These are phyloP conservation scores for Syzygium oleosum DNA, from an alignment of 345 rosid species.

Conservation along the genomic window DNA sequence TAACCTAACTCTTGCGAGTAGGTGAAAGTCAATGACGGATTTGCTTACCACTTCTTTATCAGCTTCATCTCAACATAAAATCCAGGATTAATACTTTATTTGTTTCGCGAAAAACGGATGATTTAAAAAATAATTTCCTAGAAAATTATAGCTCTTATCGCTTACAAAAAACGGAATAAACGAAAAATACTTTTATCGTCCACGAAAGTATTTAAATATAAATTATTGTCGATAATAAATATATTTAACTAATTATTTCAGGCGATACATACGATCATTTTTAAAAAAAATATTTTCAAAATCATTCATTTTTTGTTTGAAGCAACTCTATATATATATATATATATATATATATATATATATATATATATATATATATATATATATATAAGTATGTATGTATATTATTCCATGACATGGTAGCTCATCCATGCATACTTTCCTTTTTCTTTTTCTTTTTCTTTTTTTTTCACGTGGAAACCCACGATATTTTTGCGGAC, in stretches of 20 bases:
- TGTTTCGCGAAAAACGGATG: too few relatives aligned
- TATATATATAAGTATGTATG: neutral
- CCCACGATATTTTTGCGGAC: neutral
- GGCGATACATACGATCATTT: neutral
- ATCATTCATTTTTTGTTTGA: neutral
- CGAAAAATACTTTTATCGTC: rapidly evolving
- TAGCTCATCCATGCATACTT: neutral
- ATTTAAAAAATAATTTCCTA: too few relatives aligned
- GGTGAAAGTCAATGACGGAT: neutral
- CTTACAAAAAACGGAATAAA: neutral
- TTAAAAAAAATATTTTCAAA: rapidly evolving
- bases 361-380: neutral
- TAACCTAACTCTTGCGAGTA: neutral
- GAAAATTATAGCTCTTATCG: neutral
- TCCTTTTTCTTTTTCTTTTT: neutral
- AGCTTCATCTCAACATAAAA: neutral
- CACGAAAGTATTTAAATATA: rapidly evolving
- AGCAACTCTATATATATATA: neutral
- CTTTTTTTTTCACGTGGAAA: neutral
- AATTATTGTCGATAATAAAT: neutral
- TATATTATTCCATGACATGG: neutral
- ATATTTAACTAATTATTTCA: neutral
- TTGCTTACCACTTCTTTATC: neutral
- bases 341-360: too few relatives aligned
- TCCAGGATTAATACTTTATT: neutral